These are phyloP conservation scores for Nepenthes mirabilis DNA, from an alignment of 148 eudicot genomes.

Conservation along the genomic window DNA sequence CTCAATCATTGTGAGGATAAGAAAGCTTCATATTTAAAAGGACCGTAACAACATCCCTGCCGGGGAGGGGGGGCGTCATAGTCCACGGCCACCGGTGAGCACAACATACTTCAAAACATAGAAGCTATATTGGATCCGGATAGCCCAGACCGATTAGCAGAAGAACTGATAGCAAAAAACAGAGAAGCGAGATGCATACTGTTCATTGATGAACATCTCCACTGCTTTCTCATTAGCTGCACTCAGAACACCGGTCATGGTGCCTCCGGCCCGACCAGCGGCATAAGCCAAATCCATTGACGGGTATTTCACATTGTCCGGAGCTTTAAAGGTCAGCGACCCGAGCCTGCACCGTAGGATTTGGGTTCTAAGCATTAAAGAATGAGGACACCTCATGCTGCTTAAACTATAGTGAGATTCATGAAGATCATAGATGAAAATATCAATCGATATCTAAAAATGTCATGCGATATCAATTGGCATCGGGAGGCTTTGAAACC, in stretches of 20 bases:
- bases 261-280: constrained; percentile 95
- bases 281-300: constrained; percentile 92
- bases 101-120: not conserved
- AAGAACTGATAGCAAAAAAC: not conserved
- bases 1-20: too few relatives aligned
- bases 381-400: too few relatives aligned
- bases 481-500: too few relatives aligned
- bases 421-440: too few relatives aligned
- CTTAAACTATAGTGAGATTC: too few relatives aligned
- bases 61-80: too few relatives aligned
- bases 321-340: constrained; percentile 79
- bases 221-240: constrained; percentile 99
- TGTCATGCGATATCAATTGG: too few relatives aligned
- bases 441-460: too few relatives aligned
- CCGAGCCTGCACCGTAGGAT: constrained; percentile 46
- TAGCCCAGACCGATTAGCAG: not conserved
- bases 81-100: too few relatives aligned
- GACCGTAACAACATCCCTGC: too few relatives aligned
- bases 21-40: too few relatives aligned
- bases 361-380: not conserved
- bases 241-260: constrained; percentile 96
- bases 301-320: constrained; percentile 91
- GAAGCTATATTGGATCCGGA: not conserved
- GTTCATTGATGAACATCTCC: constrained; percentile 82
- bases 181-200: constrained; percentile 31